Evolutionary conservation across 2,329 filamentous ascomycete species (phyloP).

Genomic region (Xylariaceae sp.): DNA sequence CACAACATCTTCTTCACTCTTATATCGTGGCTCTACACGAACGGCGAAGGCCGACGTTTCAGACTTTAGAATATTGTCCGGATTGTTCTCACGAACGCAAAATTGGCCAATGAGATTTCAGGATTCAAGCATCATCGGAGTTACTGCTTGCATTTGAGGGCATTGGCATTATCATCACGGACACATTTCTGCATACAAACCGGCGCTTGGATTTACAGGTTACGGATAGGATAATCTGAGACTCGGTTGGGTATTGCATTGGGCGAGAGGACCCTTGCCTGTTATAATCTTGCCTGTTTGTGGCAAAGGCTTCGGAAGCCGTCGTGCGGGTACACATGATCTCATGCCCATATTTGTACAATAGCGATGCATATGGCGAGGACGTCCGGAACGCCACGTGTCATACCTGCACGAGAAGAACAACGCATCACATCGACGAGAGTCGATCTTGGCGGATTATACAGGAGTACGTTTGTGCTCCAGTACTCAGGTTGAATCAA

Average conservation of each 20-base stretch:
- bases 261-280: not conserved
- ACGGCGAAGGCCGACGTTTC: not conserved
- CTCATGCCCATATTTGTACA: too few relatives aligned
- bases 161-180: slow-evolving; percentile 3
- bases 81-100: slow-evolving; percentile 14
- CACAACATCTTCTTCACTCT: not conserved
- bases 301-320: not conserved
- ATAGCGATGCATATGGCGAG: too few relatives aligned
- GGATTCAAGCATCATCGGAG: slow-evolving; percentile 4
- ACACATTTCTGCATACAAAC: slow-evolving; percentile 8
- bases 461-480: too few relatives aligned
- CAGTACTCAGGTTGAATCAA: too few relatives aligned
- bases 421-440: too few relatives aligned
- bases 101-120: slow-evolving; percentile 7
- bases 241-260: too few relatives aligned
- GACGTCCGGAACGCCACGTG: too few relatives aligned
- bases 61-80: slow-evolving; percentile 4
- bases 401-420: too few relatives aligned
- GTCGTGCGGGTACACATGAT: too few relatives aligned
- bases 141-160: not conserved
- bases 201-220: slow-evolving; percentile 1
- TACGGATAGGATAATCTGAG: not conserved
- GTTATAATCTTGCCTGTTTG: slow-evolving; percentile 3
- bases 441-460: too few relatives aligned
- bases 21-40: slow-evolving; percentile 1